These are phyloP conservation scores for Bisporella sp. DNA, from an alignment of 2,329 filamentous ascomycete species.

Conservation along the genomic window DNA sequence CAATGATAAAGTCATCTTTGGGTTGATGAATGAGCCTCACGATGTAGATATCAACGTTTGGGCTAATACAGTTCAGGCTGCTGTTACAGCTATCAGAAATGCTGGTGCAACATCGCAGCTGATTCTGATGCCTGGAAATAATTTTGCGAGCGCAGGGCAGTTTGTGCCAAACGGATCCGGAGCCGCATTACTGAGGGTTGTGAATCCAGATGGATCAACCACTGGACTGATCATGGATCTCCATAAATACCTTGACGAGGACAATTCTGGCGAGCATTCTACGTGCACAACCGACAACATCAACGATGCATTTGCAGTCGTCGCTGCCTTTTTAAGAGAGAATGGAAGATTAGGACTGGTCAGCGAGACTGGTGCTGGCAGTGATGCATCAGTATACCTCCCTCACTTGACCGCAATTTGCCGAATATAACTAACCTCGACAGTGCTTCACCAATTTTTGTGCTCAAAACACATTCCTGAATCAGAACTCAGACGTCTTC, in stretches of 20 bases:
- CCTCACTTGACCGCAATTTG: background rate
- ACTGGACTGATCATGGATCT: constrained; percentile 51
- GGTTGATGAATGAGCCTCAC: constrained; percentile 66
- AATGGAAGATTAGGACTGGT: constrained; percentile 43
- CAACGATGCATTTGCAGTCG: constrained; percentile 35
- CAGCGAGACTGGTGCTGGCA: constrained; percentile 43
- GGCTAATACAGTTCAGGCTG: constrained; percentile 54
- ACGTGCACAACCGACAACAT: constrained; percentile 48
- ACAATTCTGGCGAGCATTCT: constrained; percentile 45
- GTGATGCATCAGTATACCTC: constrained; percentile 14
- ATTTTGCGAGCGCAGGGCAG: constrained; percentile 45
- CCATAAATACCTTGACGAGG: constrained; percentile 53
- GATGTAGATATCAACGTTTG: constrained; percentile 43
- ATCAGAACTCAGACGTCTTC: constrained; percentile 30
- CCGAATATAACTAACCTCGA: too few relatives aligned
- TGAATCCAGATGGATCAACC: constrained; percentile 51
- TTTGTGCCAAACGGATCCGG: constrained; percentile 44
- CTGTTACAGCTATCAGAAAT: constrained; percentile 57
- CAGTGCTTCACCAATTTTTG: background rate
- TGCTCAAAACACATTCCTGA: constrained; percentile 7
- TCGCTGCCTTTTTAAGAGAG: constrained; percentile 40
- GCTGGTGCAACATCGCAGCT: constrained; percentile 56
- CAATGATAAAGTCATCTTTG: constrained; percentile 50
- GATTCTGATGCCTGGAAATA: constrained; percentile 58
- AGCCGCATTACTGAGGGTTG: constrained; percentile 43